These are phyloP conservation scores for Candolleomyces aberdarensis DNA, from an alignment of 768 basidiomycete species.

Conservation along the genomic window DNA sequence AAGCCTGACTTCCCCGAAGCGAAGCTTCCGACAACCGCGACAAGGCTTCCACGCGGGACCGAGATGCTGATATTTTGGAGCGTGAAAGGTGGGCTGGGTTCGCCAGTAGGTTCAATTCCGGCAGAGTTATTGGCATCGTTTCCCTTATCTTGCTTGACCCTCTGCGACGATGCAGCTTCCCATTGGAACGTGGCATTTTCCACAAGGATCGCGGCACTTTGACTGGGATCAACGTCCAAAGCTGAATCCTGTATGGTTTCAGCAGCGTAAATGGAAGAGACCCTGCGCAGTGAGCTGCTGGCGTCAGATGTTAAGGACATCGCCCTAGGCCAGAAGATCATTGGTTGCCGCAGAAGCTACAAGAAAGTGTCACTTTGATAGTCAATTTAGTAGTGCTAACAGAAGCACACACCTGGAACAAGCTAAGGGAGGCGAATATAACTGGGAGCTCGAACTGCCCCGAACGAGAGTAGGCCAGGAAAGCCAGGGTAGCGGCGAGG, in stretches of 20 bases:
- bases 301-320: constrained; percentile 64
- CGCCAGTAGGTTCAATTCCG: not conserved
- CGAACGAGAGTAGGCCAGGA: constrained; percentile 59
- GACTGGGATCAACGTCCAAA: constrained; percentile 40
- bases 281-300: constrained; percentile 54
- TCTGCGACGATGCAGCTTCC: constrained; percentile 33
- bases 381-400: not conserved
- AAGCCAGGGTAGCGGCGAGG: constrained; percentile 62
- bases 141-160: not conserved
- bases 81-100: constrained; percentile 38
- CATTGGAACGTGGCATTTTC: constrained; percentile 61
- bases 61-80: constrained; percentile 48
- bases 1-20: constrained; percentile 69
- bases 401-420: constrained; percentile 43
- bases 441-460: constrained; percentile 58
- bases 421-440: constrained; percentile 62
- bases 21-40: constrained; percentile 65
- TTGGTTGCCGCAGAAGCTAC: constrained; percentile 64
- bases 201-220: constrained; percentile 48
- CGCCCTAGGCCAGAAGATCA: constrained; percentile 62
- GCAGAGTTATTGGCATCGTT: not conserved
- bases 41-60: constrained; percentile 53
- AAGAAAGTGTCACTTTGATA: not conserved
- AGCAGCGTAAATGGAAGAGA: constrained; percentile 50
- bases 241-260: constrained; percentile 43